Percentiles rank a stretch among this genome's conserved stretches.
Evolutionary conservation across 2,329 filamentous ascomycete species (phyloP).

Genomic region (Claviceps sp.): DNA sequence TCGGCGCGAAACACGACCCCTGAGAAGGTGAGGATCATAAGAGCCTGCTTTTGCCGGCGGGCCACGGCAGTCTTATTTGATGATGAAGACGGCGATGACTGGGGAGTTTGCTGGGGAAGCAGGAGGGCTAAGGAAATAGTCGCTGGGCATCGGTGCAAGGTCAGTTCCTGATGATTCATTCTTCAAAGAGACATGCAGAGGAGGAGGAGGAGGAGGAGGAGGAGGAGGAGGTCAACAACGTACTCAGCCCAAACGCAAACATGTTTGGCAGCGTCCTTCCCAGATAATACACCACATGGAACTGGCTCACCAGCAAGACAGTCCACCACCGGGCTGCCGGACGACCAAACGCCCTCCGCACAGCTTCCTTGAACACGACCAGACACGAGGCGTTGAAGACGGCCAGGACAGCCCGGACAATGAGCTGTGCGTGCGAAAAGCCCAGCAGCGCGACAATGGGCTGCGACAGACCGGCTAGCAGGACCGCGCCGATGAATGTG

Average conservation of each 20-base stretch:
- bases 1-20: slow-evolving; percentile 84
- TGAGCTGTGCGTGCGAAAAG: slow-evolving; percentile 41
- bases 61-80: slow-evolving; percentile 9
- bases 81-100: slow-evolving; percentile 7
- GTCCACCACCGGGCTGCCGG: slow-evolving; percentile 66
- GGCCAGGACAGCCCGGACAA: slow-evolving; percentile 67
- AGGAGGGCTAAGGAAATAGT: slow-evolving; percentile 47
- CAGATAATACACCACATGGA: slow-evolving; percentile 87
- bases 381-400: slow-evolving; percentile 60
- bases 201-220: neutral
- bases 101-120: slow-evolving; percentile 19
- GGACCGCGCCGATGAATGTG: slow-evolving; percentile 71
- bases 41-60: slow-evolving; percentile 43
- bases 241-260: slow-evolving; percentile 83
- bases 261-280: slow-evolving; percentile 89
- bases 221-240: slow-evolving; percentile 19
- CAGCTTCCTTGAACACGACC: slow-evolving; percentile 47
- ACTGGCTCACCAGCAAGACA: slow-evolving; percentile 67
- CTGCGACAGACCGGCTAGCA: slow-evolving; percentile 60
- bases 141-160: slow-evolving; percentile 27
- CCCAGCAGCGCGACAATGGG: slow-evolving; percentile 47
- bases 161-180: neutral
- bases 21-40: slow-evolving; percentile 66
- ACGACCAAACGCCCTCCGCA: slow-evolving; percentile 55
- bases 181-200: neutral